Percentiles rank a stretch among this genome's conserved stretches.
Evolutionary conservation across 352 stramenopile species (phyloP).

Genomic region (Phytopythium delawarense): DNA sequence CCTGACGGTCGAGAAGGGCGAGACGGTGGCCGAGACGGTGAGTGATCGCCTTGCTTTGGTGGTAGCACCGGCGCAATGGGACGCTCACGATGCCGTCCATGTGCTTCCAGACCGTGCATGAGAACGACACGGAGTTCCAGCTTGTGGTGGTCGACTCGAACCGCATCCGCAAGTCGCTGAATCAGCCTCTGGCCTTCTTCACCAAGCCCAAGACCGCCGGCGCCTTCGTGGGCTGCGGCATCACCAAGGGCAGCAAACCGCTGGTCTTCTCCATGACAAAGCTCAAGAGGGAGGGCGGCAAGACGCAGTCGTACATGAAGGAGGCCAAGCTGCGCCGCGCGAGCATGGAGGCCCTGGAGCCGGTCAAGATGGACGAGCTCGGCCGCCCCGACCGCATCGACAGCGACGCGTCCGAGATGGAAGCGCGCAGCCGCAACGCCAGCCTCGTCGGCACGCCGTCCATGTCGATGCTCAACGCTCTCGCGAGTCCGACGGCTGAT

Average conservation of each 20-base stretch:
- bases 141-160: slow-evolving; percentile 70
- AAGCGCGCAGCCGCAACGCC: slow-evolving; percentile 34
- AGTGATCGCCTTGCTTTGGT: not conserved
- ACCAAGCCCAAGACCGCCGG: slow-evolving; percentile 46
- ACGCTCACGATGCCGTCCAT: not conserved
- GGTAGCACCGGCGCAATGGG: not conserved
- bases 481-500: not conserved
- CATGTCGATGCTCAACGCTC: not conserved
- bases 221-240: slow-evolving; percentile 41
- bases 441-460: slow-evolving; percentile 6
- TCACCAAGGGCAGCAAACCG: slow-evolving; percentile 26
- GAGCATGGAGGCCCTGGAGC: slow-evolving; percentile 33
- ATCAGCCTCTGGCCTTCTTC: slow-evolving; percentile 48
- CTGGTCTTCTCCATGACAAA: slow-evolving; percentile 42
- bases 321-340: slow-evolving; percentile 41
- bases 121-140: slow-evolving; percentile 32
- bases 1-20: slow-evolving; percentile 55
- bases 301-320: slow-evolving; percentile 37
- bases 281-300: slow-evolving; percentile 7
- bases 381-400: slow-evolving; percentile 32
- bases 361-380: slow-evolving; percentile 44
- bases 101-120: slow-evolving; percentile 29
- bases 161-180: slow-evolving; percentile 64
- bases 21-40: slow-evolving; percentile 37
- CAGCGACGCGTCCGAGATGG: slow-evolving; percentile 45